phyloP scores from a whole-genome alignment of 495 filamentous ascomycete species.

The Paragyromitra xinjiangensis region DNA sequence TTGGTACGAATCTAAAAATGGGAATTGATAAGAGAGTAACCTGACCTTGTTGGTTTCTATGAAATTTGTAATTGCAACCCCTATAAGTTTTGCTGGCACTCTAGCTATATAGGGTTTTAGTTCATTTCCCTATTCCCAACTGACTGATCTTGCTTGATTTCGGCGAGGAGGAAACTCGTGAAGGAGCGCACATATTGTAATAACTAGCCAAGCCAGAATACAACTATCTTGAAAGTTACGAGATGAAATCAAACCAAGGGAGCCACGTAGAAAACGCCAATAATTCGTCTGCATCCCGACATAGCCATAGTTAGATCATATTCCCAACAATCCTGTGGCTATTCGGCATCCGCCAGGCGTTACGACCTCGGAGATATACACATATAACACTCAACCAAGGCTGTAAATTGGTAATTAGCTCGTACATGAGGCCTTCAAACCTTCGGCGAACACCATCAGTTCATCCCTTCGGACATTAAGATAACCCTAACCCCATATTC shows the following conservation, averaged over 20 bases:
- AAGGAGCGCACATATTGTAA: not conserved
- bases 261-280: not conserved
- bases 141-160: not conserved
- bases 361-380: slow-evolving; percentile 8
- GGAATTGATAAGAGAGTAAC: not conserved
- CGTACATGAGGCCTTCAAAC: not conserved
- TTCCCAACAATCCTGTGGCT: not conserved
- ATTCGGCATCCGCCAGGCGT: not conserved
- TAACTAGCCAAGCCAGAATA: not conserved
- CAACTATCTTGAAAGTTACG: not conserved
- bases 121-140: not conserved
- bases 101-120: not conserved
- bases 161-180: not conserved
- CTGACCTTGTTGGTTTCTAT: not conserved
- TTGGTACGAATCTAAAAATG: not conserved
- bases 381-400: not conserved
- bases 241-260: not conserved
- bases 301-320: not conserved
- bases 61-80: not conserved
- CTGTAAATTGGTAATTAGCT: not conserved
- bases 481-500: slow-evolving; percentile 1
- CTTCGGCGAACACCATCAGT: not conserved
- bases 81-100: not conserved
- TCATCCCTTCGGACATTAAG: slow-evolving; percentile 16
- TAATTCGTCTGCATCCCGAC: not conserved